phyloP scores from a whole-genome alignment of 192 early-diverging fungal species.

The Phlyctochytrium planicorne region DNA sequence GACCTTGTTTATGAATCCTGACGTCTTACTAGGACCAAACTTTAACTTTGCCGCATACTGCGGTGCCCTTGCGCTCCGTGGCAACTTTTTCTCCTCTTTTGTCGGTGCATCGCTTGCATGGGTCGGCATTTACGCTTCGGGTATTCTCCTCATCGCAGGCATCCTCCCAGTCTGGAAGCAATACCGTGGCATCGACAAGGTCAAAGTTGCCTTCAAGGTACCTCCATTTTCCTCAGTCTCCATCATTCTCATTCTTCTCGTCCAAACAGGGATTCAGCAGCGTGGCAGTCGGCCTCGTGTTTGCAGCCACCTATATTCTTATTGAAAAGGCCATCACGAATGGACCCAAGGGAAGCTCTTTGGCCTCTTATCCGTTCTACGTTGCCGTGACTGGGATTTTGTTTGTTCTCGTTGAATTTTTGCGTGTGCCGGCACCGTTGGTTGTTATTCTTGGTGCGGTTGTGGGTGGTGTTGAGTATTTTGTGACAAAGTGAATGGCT shows the following conservation, averaged over 20 bases:
- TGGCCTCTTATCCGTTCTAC: conserved; percentile 33
- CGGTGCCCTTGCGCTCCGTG: conserved; percentile 56
- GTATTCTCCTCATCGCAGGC: conserved; percentile 58
- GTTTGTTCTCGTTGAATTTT: conserved; percentile 34
- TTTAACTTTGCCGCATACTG: conserved; percentile 71
- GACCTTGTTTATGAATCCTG: too few relatives aligned
- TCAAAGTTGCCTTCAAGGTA: conserved; percentile 6
- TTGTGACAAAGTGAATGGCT: conserved; percentile 3
- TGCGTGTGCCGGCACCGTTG: conserved; percentile 23
- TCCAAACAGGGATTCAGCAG: conserved; percentile 53
- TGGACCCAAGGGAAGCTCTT: not conserved
- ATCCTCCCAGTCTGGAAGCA: conserved; percentile 62
- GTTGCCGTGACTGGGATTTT: conserved; percentile 17
- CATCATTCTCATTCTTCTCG: conserved; percentile 9
- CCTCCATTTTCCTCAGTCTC: not conserved
- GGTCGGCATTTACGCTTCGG: conserved; percentile 66
- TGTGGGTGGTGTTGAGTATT: conserved; percentile 24
- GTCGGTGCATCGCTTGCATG: conserved; percentile 54
- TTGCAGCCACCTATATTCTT: conserved; percentile 52
- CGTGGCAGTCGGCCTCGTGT: conserved; percentile 50
- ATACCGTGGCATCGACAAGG: conserved; percentile 3
- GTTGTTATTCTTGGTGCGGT: conserved; percentile 22
- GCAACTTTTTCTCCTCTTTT: conserved; percentile 25
- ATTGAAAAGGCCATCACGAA: conserved; percentile 34
- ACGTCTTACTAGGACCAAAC: conserved; percentile 67